Evolutionary conservation across 1,284 basidiomycete genomes (phyloP).

Genomic region (Ganoderma multipileum): DNA sequence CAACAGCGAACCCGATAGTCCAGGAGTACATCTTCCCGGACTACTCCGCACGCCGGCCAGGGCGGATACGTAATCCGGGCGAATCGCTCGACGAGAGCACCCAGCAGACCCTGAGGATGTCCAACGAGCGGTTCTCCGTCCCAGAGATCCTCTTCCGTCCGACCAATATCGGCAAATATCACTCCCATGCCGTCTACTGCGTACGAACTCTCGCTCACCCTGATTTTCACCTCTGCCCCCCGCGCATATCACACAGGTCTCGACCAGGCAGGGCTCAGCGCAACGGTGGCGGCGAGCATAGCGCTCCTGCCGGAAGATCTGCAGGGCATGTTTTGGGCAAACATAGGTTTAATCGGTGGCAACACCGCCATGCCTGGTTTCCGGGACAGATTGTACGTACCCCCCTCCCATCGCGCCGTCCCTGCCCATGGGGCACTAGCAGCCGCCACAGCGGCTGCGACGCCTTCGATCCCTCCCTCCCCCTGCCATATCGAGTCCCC

Average conservation of each 20-base stretch:
- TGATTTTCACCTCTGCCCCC: constrained; percentile 10
- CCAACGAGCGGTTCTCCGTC: constrained; percentile 89
- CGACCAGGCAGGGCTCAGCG: constrained; percentile 80
- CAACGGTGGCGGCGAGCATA: constrained; percentile 80
- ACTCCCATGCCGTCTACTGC: constrained; percentile 8
- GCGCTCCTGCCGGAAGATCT: constrained; percentile 75
- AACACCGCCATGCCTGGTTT: constrained; percentile 81
- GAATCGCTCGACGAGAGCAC: constrained; percentile 65
- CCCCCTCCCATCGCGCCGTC: background rate
- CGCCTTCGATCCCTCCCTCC: constrained; percentile 4
- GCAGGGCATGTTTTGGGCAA: constrained; percentile 92
- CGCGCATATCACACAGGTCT: constrained; percentile 59
- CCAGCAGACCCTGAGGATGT: constrained; percentile 82
- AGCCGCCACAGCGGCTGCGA: constrained; percentile 2
- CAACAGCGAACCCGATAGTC: constrained; percentile 71
- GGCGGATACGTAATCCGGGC: constrained; percentile 65
- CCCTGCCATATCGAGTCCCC: constrained; percentile 3
- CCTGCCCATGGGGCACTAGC: constrained; percentile 19
- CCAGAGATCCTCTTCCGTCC: constrained; percentile 92
- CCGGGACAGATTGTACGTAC: constrained; percentile 73
- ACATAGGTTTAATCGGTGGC: constrained; percentile 91
- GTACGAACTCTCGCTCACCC: constrained; percentile 24
- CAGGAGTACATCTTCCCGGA: constrained; percentile 93
- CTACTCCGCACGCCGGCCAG: constrained; percentile 75
- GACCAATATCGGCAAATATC: constrained; percentile 79